Conservation (phyloP, 2,329 filamentous ascomycete genomes). For the Stromatinia cepivora region DNA sequence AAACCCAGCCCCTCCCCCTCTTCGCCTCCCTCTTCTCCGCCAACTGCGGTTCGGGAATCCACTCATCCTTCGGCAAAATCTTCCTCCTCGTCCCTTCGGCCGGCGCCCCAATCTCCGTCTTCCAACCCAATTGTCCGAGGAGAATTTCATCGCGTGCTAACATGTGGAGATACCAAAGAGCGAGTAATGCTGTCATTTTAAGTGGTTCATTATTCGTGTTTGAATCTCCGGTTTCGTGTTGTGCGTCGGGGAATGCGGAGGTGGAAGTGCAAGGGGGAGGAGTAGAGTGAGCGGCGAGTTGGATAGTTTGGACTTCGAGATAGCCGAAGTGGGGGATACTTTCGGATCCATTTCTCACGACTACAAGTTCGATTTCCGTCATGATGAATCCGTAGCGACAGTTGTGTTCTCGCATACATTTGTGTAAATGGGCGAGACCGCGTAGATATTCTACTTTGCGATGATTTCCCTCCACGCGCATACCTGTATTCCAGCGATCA, state of each 20-base stretch:
- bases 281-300: conserved; percentile 49
- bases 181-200: conserved; percentile 71
- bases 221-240: conserved; percentile 28
- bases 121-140: conserved; percentile 63
- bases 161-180: conserved; percentile 77
- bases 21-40: conserved; percentile 77
- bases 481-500: conserved; percentile 92
- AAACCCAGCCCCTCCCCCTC: conserved; percentile 70
- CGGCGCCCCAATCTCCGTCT: conserved; percentile 71
- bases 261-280: conserved; percentile 26
- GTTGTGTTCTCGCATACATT: conserved; percentile 88
- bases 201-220: conserved; percentile 48
- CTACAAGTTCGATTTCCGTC: conserved; percentile 91
- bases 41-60: conserved; percentile 73
- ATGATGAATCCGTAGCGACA: conserved; percentile 96
- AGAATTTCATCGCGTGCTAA: conserved; percentile 62
- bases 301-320: conserved; percentile 69
- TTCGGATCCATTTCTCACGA: conserved; percentile 77
- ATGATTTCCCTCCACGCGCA: conserved; percentile 81
- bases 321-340: conserved; percentile 82
- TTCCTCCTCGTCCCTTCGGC: conserved; percentile 71
- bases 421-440: conserved; percentile 81
- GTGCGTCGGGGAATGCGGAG: conserved; percentile 8
- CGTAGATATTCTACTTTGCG: conserved; percentile 88
- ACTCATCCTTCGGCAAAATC: conserved; percentile 66